Conservation (phyloP, 1,139 yeast species). For the Candida labiduridarum region DNA sequence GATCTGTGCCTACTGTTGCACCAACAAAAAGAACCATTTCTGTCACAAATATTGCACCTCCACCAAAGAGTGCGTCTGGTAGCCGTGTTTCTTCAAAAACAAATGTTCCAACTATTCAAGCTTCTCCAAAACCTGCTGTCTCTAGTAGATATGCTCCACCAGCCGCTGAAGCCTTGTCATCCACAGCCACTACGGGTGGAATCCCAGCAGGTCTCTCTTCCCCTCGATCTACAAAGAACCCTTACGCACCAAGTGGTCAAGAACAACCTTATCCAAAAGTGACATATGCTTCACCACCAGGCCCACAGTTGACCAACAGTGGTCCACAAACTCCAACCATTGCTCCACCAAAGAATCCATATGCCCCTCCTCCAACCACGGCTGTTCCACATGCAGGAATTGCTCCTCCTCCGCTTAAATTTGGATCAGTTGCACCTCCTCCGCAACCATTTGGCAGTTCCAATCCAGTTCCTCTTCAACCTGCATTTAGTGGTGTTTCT, state of each 20-base stretch:
- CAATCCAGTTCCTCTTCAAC: conserved; percentile 12
- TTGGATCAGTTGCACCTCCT: conserved; percentile 19
- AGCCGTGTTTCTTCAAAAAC: conserved; percentile 33
- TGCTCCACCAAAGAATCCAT: conserved; percentile 41
- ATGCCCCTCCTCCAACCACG: conserved; percentile 40
- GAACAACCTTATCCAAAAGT: conserved; percentile 21
- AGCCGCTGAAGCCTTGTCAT: conserved; percentile 19
- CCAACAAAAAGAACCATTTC: conserved; percentile 16
- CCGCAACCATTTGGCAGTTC: conserved; percentile 16
- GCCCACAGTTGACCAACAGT: conserved; percentile 13
- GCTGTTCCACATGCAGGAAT: conserved; percentile 12
- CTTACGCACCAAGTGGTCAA: conserved; percentile 32
- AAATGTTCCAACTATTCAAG: conserved; percentile 20
- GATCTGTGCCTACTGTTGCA: conserved; percentile 2
- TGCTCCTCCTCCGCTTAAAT: conserved; percentile 21
- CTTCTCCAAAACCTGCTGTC: conserved; percentile 25
- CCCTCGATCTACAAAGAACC: conserved; percentile 31
- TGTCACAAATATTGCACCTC: conserved; percentile 27
- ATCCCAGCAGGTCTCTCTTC: conserved; percentile 25
- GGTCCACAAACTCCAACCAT: conserved; percentile 17
- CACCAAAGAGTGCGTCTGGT: conserved; percentile 31
- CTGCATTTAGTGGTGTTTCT: conserved; percentile 18
- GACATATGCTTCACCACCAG: conserved; percentile 23
- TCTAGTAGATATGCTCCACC: conserved; percentile 46
- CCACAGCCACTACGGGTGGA: conserved; percentile 24